Conservation (phyloP, 2,329 filamentous ascomycete species). For the Aspergillus pseudotamarii region DNA sequence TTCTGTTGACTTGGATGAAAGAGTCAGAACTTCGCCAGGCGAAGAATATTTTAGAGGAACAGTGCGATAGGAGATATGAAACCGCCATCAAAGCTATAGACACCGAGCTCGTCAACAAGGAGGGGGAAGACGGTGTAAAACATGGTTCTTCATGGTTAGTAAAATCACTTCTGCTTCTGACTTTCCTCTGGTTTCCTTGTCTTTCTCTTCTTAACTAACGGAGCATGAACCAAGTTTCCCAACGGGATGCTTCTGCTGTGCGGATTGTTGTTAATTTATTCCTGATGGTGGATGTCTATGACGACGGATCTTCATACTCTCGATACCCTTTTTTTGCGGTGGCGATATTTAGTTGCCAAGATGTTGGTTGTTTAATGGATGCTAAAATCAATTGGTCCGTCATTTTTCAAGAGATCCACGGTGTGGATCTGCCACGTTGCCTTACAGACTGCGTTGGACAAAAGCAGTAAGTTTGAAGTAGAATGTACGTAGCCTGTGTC, state of each 20-base stretch:
- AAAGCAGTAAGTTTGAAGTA: not conserved
- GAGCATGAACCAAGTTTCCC: not conserved
- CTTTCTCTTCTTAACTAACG: not conserved
- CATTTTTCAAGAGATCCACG: not conserved
- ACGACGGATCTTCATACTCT: not conserved
- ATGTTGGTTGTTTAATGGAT: not conserved
- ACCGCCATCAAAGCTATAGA: not conserved
- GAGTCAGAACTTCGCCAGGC: constrained; percentile 7
- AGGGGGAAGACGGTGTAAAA: not conserved
- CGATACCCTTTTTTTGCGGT: not conserved
- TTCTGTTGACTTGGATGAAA: constrained; percentile 7
- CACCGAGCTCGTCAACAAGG: not conserved
- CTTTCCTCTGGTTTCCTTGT: not conserved
- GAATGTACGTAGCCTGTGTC: not conserved
- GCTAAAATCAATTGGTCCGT: not conserved
- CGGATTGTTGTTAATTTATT: constrained; percentile 1
- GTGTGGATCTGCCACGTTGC: not conserved
- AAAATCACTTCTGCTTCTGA: not conserved
- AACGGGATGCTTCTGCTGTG: constrained; percentile 7
- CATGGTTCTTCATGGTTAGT: constrained; percentile 2
- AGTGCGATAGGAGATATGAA: not conserved
- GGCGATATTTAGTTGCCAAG: not conserved
- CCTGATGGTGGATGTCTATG: not conserved
- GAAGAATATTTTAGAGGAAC: constrained; percentile 1
- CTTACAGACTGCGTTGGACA: not conserved